Conservation (phyloP, 129 eudicot genomes). For the Mikania micrantha region DNA sequence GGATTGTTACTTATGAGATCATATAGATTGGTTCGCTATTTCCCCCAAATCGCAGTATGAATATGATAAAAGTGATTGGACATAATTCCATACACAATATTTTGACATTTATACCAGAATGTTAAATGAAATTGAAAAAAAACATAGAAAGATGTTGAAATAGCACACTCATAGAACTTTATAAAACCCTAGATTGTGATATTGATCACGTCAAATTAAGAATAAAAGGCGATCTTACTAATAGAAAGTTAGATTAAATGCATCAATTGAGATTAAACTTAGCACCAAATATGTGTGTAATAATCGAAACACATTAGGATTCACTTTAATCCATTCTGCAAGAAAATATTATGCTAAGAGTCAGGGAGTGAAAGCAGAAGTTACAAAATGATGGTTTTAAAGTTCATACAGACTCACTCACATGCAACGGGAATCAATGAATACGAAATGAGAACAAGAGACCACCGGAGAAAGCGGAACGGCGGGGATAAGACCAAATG, state of each 20-base stretch:
- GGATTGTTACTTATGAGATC: neutral
- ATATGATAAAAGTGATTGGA: no score
- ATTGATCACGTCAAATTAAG: neutral
- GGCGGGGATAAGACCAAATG: neutral
- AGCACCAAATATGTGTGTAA: neutral
- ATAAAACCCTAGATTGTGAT: neutral
- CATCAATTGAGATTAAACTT: neutral
- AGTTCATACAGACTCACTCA: neutral
- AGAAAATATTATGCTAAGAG: neutral
- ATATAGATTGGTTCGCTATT: neutral
- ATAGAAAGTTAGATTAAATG: neutral
- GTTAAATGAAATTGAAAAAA: neutral
- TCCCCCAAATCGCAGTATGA: neutral
- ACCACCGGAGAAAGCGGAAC: neutral
- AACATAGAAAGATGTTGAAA: neutral
- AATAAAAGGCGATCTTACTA: neutral
- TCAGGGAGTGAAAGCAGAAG: neutral
- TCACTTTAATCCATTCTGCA: neutral
- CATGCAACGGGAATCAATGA: neutral
- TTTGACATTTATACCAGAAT: neutral
- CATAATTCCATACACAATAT: neutral
- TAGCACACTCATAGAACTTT: neutral
- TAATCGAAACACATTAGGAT: neutral
- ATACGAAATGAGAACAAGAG: neutral
- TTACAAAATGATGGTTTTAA: conserved; percentile 9